Percentiles rank a stretch among this genome's conserved stretches.
Conservation (phyloP, 2,329 filamentous ascomycete genomes). For the Penicillium decumbens region DNA sequence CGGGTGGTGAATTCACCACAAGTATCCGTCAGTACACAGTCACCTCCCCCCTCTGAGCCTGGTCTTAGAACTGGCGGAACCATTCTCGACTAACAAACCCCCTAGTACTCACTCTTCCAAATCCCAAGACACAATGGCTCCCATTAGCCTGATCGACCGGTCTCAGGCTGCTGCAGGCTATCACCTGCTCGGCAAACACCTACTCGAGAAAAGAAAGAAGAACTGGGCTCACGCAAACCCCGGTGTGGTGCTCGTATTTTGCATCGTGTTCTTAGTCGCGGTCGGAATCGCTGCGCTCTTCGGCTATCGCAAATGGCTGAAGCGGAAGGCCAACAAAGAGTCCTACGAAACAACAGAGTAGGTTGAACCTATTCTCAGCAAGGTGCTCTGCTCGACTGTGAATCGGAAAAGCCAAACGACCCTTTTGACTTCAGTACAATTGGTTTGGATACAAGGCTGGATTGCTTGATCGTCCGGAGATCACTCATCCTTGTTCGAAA, state of each 20-base stretch:
- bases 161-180: constrained; percentile 1
- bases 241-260: constrained; percentile 60
- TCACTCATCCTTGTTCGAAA: not conserved
- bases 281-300: constrained; percentile 50
- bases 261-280: constrained; percentile 55
- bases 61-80: not conserved
- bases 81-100: not conserved
- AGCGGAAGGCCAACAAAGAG: constrained; percentile 26
- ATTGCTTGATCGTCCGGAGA: not conserved
- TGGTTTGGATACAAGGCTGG: not conserved
- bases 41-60: not conserved
- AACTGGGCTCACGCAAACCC: constrained; percentile 57
- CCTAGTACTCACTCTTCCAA: not conserved
- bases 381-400: not conserved
- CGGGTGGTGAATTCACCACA: not conserved
- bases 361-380: not conserved
- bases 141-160: constrained; percentile 24
- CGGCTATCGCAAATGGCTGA: constrained; percentile 44
- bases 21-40: not conserved
- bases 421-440: not conserved
- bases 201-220: constrained; percentile 44
- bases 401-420: not conserved
- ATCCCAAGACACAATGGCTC: constrained; percentile 20
- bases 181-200: constrained; percentile 31
- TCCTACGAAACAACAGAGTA: constrained; percentile 11